Percentiles rank a stretch among this genome's conserved stretches.
Evolutionary conservation across 2,329 filamentous ascomycete species (phyloP).

Genomic region (Venturia asperata): DNA sequence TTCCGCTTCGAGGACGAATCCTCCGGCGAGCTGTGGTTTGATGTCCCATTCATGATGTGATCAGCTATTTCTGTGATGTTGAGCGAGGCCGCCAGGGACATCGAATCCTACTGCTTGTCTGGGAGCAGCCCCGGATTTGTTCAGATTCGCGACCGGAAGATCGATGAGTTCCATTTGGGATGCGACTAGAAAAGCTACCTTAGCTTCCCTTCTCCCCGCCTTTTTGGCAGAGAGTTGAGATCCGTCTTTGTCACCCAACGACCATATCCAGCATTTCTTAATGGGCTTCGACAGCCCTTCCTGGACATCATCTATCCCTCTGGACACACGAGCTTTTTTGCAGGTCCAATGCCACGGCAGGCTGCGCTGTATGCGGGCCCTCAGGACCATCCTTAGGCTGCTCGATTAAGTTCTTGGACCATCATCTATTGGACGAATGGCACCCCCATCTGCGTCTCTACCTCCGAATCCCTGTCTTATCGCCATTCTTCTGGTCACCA

Average conservation of each 20-base stretch:
- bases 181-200: background rate
- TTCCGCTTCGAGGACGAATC: conserved; percentile 5
- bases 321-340: background rate
- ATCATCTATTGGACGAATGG: conserved; percentile 4
- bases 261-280: background rate
- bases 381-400: background rate
- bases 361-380: background rate
- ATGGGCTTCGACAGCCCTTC: background rate
- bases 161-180: background rate
- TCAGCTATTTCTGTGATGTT: background rate
- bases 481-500: conserved; percentile 35
- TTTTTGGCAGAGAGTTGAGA: background rate
- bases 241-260: conserved; percentile 2
- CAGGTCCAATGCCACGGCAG: background rate
- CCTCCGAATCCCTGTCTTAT: conserved; percentile 28
- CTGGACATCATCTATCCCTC: background rate
- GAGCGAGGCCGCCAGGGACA: background rate
- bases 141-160: background rate
- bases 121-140: background rate
- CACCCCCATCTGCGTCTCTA: conserved; percentile 14
- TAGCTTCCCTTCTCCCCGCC: background rate
- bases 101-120: background rate
- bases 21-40: conserved; percentile 9
- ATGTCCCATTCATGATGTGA: conserved; percentile 7
- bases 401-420: background rate